Evolutionary conservation across 139 green algal genomes (phyloP).

Genomic region (Chlorella sp.): DNA sequence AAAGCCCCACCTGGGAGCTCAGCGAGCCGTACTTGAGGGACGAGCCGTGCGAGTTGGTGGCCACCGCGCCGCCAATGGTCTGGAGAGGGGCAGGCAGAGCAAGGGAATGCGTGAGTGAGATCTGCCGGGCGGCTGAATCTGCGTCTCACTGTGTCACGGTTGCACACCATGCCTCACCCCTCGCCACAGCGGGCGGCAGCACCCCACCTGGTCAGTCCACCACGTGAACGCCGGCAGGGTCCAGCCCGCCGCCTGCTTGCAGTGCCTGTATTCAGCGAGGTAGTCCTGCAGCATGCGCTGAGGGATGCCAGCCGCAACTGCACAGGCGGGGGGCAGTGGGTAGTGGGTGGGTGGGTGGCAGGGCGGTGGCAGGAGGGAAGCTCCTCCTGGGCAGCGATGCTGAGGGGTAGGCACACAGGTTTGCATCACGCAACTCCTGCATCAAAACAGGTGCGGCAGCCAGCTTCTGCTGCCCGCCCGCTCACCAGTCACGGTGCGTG

Average conservation of each 20-base stretch:
- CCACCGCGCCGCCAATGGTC: conserved; percentile 83
- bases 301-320: conserved; percentile 70
- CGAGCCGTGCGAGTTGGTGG: conserved; percentile 83
- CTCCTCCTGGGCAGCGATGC: too few relatives aligned
- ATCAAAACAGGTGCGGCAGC: too few relatives aligned
- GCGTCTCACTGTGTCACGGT: too few relatives aligned
- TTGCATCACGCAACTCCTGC: not conserved
- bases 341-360: too few relatives aligned
- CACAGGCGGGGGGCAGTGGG: too few relatives aligned
- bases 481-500: not conserved
- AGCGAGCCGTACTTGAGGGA: conserved; percentile 68
- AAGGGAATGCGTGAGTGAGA: too few relatives aligned
- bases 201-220: conserved; percentile 78
- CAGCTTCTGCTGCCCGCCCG: not conserved
- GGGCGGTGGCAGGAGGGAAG: too few relatives aligned
- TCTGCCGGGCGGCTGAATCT: too few relatives aligned
- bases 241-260: conserved; percentile 61
- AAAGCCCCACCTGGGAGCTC: conserved; percentile 63
- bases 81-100: conserved; percentile 43
- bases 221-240: conserved; percentile 76
- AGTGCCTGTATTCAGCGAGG: conserved; percentile 68
- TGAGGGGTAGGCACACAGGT: too few relatives aligned
- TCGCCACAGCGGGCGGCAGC: too few relatives aligned
- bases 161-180: too few relatives aligned
- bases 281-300: conserved; percentile 78